These are phyloP conservation scores for Phaeomoniella chlamydospora DNA, from an alignment of 2,329 filamentous ascomycete species.

Conservation along the genomic window DNA sequence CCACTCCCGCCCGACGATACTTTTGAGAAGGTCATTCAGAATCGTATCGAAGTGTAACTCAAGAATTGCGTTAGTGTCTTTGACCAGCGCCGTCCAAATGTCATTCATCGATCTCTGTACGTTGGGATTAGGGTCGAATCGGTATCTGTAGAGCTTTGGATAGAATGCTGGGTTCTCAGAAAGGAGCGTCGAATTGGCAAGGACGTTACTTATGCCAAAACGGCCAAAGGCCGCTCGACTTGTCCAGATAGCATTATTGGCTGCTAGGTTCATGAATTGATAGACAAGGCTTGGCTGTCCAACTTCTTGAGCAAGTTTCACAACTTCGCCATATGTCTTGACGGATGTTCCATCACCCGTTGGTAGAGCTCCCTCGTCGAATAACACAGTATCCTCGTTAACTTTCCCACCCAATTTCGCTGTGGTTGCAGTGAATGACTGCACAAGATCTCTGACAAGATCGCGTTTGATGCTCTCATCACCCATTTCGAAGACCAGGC, in stretches of 20 bases:
- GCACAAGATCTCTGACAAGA: conserved; percentile 74
- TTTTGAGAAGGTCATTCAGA: conserved; percentile 72
- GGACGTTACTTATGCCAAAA: conserved; percentile 81
- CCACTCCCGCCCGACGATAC: conserved; percentile 85
- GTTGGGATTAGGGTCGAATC: conserved; percentile 88
- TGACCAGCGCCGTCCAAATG: conserved; percentile 93
- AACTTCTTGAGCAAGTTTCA: conserved; percentile 87
- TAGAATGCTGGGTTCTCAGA: conserved; percentile 83
- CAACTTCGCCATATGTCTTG: conserved; percentile 95
- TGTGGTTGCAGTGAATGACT: conserved; percentile 69
- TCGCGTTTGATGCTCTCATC: conserved; percentile 66
- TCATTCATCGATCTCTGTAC: conserved; percentile 94
- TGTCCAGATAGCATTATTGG: conserved; percentile 93
- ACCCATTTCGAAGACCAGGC: conserved; percentile 88
- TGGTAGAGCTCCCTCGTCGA: conserved; percentile 77
- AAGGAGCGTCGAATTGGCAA: conserved; percentile 69
- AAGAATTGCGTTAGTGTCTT: conserved; percentile 64
- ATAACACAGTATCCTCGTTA: conserved; percentile 79
- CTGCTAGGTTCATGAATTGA: conserved; percentile 94
- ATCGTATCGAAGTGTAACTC: conserved; percentile 77
- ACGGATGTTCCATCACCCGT: conserved; percentile 81
- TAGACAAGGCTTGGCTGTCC: conserved; percentile 94
- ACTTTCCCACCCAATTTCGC: conserved; percentile 62
- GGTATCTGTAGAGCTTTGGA: conserved; percentile 84
- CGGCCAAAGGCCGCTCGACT: conserved; percentile 91